phyloP scores from a whole-genome alignment of 768 basidiomycete genomes.

The Xerocomus spinulosus region DNA sequence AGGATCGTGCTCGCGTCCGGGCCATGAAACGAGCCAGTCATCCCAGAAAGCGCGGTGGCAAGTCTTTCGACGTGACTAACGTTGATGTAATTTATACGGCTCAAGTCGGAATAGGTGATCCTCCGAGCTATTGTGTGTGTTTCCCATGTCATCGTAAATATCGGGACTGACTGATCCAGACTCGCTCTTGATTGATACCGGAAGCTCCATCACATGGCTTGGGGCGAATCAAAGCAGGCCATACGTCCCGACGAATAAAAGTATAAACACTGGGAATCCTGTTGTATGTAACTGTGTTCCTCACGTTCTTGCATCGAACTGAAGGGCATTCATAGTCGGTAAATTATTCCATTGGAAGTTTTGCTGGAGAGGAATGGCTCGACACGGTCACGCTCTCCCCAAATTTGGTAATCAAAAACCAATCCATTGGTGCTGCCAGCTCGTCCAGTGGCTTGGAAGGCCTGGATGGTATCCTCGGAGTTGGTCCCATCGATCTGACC shows the following conservation, averaged over 20 bases:
- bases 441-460: not conserved
- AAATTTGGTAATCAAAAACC: not conserved
- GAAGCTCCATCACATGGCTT: conserved; percentile 29
- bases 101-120: conserved; percentile 20
- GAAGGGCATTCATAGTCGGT: not conserved
- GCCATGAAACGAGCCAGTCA: conserved; percentile 1
- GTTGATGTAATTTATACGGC: conserved; percentile 24
- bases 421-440: conserved; percentile 1
- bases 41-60: conserved; percentile 4
- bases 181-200: conserved; percentile 24
- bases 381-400: conserved; percentile 1
- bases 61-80: conserved; percentile 16
- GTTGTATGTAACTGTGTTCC: conserved; percentile 9
- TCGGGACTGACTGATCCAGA: conserved; percentile 10
- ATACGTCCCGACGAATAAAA: conserved; percentile 10
- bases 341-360: not conserved
- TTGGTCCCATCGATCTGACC: not conserved
- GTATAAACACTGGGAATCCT: conserved; percentile 10
- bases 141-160: too few relatives aligned
- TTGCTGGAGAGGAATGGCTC: conserved; percentile 3
- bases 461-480: not conserved
- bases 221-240: conserved; percentile 11
- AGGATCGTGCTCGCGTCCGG: conserved; percentile 14
- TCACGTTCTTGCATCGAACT: not conserved
- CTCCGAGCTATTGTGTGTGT: conserved; percentile 22